Evolutionary conservation across 2,329 filamentous ascomycete species (phyloP).

Genomic region (Ophiocordyceps robertsii): DNA sequence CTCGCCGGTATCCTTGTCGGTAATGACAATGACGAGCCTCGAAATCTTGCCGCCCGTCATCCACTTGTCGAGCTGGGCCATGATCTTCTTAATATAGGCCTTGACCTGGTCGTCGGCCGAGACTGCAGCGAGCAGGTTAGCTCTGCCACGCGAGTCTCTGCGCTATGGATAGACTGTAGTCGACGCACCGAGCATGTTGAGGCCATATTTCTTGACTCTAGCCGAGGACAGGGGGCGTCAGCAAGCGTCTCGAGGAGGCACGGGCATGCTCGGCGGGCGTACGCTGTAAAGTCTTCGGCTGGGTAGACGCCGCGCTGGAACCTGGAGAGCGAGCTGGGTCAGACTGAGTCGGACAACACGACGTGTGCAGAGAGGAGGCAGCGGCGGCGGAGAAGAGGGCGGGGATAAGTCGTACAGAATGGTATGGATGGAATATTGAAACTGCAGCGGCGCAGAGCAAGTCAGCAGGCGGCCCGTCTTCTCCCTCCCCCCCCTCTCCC

Average conservation of each 20-base stretch:
- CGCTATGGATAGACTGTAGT: background rate
- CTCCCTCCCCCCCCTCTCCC: too few relatives aligned
- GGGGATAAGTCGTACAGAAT: constrained; percentile 53
- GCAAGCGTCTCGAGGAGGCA: background rate
- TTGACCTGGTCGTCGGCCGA: constrained; percentile 96
- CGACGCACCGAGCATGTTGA: constrained; percentile 79
- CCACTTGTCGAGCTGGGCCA: constrained; percentile 95
- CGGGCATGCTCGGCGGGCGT: constrained; percentile 23
- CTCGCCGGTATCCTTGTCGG: constrained; percentile 91
- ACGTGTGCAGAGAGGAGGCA: background rate
- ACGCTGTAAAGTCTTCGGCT: constrained; percentile 92
- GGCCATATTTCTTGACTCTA: constrained; percentile 91
- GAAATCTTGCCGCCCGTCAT: constrained; percentile 96
- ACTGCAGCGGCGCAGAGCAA: constrained; percentile 32
- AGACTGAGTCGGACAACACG: constrained; percentile 1
- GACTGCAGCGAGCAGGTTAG: constrained; percentile 35
- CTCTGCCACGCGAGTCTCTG: background rate
- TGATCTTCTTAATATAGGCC: constrained; percentile 98
- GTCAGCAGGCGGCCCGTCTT: background rate
- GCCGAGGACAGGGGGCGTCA: background rate
- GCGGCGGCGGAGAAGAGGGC: background rate
- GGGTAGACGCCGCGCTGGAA: constrained; percentile 83
- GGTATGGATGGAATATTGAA: constrained; percentile 96
- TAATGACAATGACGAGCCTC: constrained; percentile 92
- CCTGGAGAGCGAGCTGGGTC: constrained; percentile 24